Evolutionary conservation across 1,284 basidiomycete species (phyloP).

Genomic region (Ustilago esculenta): DNA sequence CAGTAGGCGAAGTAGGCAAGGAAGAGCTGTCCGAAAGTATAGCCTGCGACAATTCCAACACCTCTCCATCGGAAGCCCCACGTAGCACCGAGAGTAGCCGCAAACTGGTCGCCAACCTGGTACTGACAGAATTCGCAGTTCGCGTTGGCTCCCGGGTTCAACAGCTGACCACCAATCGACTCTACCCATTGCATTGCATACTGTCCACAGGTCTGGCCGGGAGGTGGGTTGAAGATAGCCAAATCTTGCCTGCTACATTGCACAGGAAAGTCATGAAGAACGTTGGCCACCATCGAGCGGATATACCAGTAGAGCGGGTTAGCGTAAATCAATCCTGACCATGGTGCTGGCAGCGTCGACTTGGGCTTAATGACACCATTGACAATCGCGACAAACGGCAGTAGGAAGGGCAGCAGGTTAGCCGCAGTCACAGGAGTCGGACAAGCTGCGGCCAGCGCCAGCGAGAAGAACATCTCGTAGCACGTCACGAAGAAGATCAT

Average conservation of each 20-base stretch:
- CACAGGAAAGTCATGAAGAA: conserved; percentile 56
- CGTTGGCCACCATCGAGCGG: conserved; percentile 53
- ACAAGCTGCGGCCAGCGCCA: conserved; percentile 59
- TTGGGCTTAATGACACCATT: conserved; percentile 64
- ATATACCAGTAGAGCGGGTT: conserved; percentile 62
- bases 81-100: conserved; percentile 32
- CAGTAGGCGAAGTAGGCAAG: conserved; percentile 44
- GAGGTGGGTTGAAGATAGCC: conserved; percentile 50
- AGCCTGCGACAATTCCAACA: conserved; percentile 50
- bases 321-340: conserved; percentile 51
- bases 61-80: conserved; percentile 55
- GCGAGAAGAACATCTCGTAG: conserved; percentile 59
- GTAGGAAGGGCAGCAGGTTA: conserved; percentile 62
- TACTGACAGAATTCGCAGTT: conserved; percentile 54
- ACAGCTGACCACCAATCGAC: conserved; percentile 39
- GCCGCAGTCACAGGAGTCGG: conserved; percentile 61
- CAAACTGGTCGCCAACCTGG: conserved; percentile 47
- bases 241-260: conserved; percentile 50
- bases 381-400: conserved; percentile 67
- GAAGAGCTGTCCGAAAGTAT: conserved; percentile 42
- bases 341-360: conserved; percentile 50
- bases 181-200: conserved; percentile 55
- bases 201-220: conserved; percentile 42
- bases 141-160: conserved; percentile 29
- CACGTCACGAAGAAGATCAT: conserved; percentile 54